Evolutionary conservation across 2,329 filamentous ascomycete species (phyloP).

Genomic region (Gliomastix tumulicola): DNA sequence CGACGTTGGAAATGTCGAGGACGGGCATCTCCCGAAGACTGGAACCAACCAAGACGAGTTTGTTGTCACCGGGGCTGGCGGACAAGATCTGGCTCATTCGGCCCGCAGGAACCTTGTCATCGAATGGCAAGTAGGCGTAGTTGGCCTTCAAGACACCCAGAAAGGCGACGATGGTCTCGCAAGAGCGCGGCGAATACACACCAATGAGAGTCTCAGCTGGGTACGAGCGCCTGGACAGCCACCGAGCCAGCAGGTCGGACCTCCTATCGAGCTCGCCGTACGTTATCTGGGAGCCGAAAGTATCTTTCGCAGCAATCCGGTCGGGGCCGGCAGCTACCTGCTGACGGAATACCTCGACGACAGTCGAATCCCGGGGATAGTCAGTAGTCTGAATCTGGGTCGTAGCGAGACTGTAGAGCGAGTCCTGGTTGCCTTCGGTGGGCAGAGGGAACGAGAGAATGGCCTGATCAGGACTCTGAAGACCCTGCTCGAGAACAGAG

Average conservation of each 20-base stretch:
- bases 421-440: constrained; percentile 1
- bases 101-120: constrained; percentile 7
- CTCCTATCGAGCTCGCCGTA: constrained; percentile 12
- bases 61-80: background rate
- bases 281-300: constrained; percentile 17
- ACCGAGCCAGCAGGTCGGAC: constrained; percentile 10
- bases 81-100: constrained; percentile 11
- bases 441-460: constrained; percentile 1
- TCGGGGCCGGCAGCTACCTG: constrained; percentile 9
- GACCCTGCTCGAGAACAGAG: constrained; percentile 6
- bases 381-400: constrained; percentile 33
- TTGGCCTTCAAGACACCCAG: constrained; percentile 15
- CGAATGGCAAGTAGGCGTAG: constrained; percentile 14
- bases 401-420: constrained; percentile 85
- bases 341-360: constrained; percentile 12
- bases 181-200: constrained; percentile 11
- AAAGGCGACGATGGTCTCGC: constrained; percentile 12
- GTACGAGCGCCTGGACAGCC: constrained; percentile 4
- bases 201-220: constrained; percentile 11
- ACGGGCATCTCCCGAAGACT: background rate
- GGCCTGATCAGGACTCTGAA: constrained; percentile 3
- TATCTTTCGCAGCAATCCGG: constrained; percentile 10
- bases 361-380: constrained; percentile 10
- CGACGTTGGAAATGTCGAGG: background rate
- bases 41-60: constrained; percentile 7